phyloP scores from a whole-genome alignment of 1,284 basidiomycete species.

The Sanghuangporus baumii region DNA sequence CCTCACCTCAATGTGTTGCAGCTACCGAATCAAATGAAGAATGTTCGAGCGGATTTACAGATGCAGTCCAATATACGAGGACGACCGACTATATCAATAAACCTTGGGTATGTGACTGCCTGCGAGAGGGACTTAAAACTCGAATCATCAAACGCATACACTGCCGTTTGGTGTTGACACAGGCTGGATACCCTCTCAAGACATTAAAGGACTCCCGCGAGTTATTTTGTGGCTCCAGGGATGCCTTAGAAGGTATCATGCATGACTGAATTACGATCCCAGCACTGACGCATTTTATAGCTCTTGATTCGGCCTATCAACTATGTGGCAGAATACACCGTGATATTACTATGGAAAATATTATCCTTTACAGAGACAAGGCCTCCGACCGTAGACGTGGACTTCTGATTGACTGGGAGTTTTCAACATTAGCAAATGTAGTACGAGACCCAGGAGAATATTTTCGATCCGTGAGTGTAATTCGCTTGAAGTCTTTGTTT shows the following conservation, averaged over 20 bases:
- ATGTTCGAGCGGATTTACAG: no score
- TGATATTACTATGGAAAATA: slow-evolving; percentile 31
- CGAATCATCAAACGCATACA: slow-evolving; percentile 12
- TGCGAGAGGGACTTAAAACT: not conserved
- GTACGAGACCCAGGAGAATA: no score
- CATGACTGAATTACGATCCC: not conserved
- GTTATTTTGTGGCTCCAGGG: slow-evolving; percentile 9
- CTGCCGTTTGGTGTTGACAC: slow-evolving; percentile 18
- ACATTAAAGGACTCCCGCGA: slow-evolving; percentile 13
- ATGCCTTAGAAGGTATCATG: not conserved
- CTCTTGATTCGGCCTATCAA: slow-evolving; percentile 25
- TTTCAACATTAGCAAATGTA: slow-evolving; percentile 18
- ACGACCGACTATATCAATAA: not conserved
- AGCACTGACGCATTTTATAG: slow-evolving; percentile 21
- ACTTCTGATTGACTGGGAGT: slow-evolving; percentile 33
- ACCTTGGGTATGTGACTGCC: slow-evolving; percentile 8
- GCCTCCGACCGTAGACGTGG: slow-evolving; percentile 22
- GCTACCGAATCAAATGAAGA: not conserved
- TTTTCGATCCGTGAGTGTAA: slow-evolving; percentile 25
- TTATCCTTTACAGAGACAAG: slow-evolving; percentile 21
- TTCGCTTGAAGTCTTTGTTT: slow-evolving; percentile 29
- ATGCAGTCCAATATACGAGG: not conserved
- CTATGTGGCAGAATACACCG: slow-evolving; percentile 27
- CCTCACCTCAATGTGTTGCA: not conserved
- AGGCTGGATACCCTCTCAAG: slow-evolving; percentile 13